These are phyloP conservation scores for Lathyrus aphaca DNA, from an alignment of 306 rosid species.

Conservation along the genomic window DNA sequence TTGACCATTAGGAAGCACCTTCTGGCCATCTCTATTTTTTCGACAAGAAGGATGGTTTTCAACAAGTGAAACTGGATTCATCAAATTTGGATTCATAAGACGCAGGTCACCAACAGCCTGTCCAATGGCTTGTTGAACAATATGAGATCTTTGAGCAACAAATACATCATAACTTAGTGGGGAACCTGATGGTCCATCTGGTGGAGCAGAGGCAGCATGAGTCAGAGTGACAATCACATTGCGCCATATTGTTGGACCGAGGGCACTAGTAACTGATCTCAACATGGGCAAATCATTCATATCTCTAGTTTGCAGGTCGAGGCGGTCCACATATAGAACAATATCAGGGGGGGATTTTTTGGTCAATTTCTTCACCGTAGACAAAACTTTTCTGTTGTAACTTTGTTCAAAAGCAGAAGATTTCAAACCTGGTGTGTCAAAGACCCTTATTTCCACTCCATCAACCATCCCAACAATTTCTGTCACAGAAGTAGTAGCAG, in stretches of 20 bases:
- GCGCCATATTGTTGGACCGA: conserved; percentile 86
- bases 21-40: conserved; percentile 90
- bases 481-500: conserved; percentile 73
- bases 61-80: conserved; percentile 89
- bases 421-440: conserved; percentile 94
- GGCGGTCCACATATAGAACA: conserved; percentile 89
- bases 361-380: conserved; percentile 69
- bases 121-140: conserved; percentile 90
- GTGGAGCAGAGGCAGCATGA: conserved; percentile 96
- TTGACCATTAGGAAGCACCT: conserved; percentile 96
- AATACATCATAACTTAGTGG: conserved; percentile 88
- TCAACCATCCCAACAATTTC: conserved; percentile 85
- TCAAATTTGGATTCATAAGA: conserved; percentile 73
- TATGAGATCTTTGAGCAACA: conserved; percentile 93
- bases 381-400: conserved; percentile 65
- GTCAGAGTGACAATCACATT: conserved; percentile 80
- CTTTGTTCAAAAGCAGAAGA: conserved; percentile 77
- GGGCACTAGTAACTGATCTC: conserved; percentile 61
- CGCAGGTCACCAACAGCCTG: conserved; percentile 96
- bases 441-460: conserved; percentile 78
- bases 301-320: conserved; percentile 89
- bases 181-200: conserved; percentile 93
- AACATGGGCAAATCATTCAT: conserved; percentile 85
- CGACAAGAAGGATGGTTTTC: conserved; percentile 98
- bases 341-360: conserved; percentile 85